Base-by-base conservation (phyloP, 2,329 filamentous ascomycete species). In the Hypocrella siamensis region DNA sequence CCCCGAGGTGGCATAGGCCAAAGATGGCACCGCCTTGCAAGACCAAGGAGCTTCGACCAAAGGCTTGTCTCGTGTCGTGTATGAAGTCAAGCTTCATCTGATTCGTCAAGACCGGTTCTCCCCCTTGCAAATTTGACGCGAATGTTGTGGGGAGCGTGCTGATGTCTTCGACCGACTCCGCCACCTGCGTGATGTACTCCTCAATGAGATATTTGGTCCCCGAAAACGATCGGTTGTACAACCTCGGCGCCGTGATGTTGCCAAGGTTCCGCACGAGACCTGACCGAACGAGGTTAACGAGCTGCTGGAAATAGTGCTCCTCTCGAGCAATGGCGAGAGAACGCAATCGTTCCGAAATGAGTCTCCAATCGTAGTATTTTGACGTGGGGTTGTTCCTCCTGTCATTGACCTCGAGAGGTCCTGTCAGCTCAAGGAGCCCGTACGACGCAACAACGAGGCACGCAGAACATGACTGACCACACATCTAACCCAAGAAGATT, bases 11-110 rank as follows among this genome's bases (percentile, higher is more conserved):
- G 45, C 83, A 93, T 8, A 93, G 58, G 2, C 86, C 86, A 46
- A 94, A 93, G 35, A 93, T 88, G 26, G 84, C 81, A 11, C 88
- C 86, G 30, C 86, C 86, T 51, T 94, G 85, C 2, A 94, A 57
- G 4, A 94, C 79, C 17, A 94, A 64, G 1, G 81, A 85, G 34
- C 78, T 90, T 40, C 85, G 68, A 8, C 86, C 88, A 55, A 93
- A 92, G 0, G 84, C 82, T 50, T 90, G 83, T 9, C 86, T 68
- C 8, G 84, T 84, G 53, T 93, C 83, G 45, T 90, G 81, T 32
- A 93, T 64, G 35, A 92, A 71, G 54, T 93, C 82, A 34, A 93
- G 61, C 57, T 93, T 93, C 35, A 74, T 73, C 56, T 86, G 79
- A 24, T 73, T 76, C 12, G 74, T 78, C 41, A 84, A 36, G 49